Base-by-base conservation (phyloP, 345 rosid species). In the Aquilaria sinensis region DNA sequence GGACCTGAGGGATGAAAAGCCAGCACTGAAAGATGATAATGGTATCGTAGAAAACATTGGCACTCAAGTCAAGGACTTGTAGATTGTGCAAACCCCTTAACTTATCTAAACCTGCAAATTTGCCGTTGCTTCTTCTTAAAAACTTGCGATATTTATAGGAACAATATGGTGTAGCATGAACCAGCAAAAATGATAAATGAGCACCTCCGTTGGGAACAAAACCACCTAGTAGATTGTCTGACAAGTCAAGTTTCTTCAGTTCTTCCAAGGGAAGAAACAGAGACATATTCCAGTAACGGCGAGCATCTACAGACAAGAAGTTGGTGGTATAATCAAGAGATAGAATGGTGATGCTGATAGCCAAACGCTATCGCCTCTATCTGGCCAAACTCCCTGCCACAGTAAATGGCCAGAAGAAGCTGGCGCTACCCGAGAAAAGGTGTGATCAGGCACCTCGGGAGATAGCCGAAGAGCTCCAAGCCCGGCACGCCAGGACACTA, bases 191-290 rank as follows among this genome's bases (percentile, higher is more conserved):
- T 14, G 47, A 57, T 57, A 57, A 57, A 34, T 6, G 37, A 8
- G 45, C 16, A 60, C 64, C 64, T 47, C 49, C 12, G 8, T 60
- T 31, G 10, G 29, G 29, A 48, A 60, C 13, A 7, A 50, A 30
- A 31, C 54, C 54, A 48, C n/a, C 53, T 8, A 60, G 13, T 23
- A 2, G 8, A 1, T 31, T 48, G 11, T 14, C 33, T 11, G 43
- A 29, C 16, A 60, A 14, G 31, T n/a, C 14, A 31, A 60, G 52
- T 30, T 6, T 30, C 53, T 13, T 47, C 63, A 60, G 46, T 47
- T 47, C 63, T 2, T 60, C 10, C 5, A 60, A 60, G 15, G 53
- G 53, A 60, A 60, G 63, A 47, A 60, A 60, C 14, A 47, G 12
- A 30, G 53, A 60, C 41, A 10, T 15, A 3, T 60, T 47, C 10